These are phyloP conservation scores for Echium plantagineum DNA, from an alignment of 257 asterid species.

Conservation along the genomic window DNA sequence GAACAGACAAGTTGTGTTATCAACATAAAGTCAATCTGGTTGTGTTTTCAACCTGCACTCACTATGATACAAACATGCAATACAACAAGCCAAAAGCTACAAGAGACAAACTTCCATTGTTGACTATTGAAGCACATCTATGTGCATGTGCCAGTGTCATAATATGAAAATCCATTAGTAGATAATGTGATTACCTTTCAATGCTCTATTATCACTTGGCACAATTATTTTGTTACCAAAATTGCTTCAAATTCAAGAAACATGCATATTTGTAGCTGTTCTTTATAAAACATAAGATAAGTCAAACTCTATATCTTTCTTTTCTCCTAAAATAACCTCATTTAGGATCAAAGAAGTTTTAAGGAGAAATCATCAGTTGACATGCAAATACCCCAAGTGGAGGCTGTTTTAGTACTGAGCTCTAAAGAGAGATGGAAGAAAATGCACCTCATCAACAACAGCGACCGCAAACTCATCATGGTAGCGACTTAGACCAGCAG, in stretches of 20 bases:
- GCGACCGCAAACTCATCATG: slow-evolving; percentile 90
- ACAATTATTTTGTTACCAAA: too few species aligned
- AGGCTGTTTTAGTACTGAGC: background rate
- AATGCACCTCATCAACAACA: slow-evolving; percentile 90
- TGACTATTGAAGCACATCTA: too few species aligned
- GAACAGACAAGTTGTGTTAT: background rate
- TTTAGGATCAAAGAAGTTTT: background rate
- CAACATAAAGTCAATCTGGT: background rate
- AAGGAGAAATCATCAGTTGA: background rate
- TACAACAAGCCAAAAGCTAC: background rate
- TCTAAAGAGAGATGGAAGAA: slow-evolving; percentile 4
- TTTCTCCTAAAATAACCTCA: background rate
- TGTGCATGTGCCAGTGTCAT: background rate
- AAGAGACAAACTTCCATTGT: background rate
- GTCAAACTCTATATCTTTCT: background rate
- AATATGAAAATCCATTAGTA: too few species aligned
- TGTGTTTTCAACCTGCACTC: background rate
- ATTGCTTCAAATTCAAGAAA: too few species aligned
- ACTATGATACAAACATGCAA: background rate
- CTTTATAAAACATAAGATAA: background rate
- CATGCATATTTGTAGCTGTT: too few species aligned
- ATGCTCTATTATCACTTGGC: background rate
- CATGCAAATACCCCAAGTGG: background rate
- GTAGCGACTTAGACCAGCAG: slow-evolving; percentile 90
- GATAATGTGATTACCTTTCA: background rate